phyloP scores from a whole-genome alignment of 345 rosid genomes.

The Mangifera indica region DNA sequence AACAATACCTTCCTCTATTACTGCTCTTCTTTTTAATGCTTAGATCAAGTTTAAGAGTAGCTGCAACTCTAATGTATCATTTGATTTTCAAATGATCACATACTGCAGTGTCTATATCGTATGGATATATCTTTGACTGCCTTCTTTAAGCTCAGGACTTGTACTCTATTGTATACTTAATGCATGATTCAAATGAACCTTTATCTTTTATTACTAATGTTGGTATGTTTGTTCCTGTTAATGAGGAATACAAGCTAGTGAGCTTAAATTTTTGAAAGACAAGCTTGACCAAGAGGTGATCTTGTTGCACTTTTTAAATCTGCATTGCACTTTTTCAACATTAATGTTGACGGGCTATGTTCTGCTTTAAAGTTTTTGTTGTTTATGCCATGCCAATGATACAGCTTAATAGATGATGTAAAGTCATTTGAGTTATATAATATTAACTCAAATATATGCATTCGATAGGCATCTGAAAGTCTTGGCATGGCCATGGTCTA shows the following conservation, averaged over 20 bases:
- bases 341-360: background rate
- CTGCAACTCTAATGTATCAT: background rate
- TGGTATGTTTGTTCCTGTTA: conserved; percentile 43
- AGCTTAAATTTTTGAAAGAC: conserved; percentile 74
- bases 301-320: conserved; percentile 2
- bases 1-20: background rate
- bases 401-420: background rate
- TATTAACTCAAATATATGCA: conserved; percentile 17
- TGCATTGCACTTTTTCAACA: background rate
- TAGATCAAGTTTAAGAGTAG: background rate
- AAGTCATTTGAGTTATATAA: background rate
- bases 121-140: background rate
- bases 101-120: background rate
- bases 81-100: background rate
- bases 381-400: background rate
- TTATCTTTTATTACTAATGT: conserved; percentile 7
- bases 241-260: conserved; percentile 69
- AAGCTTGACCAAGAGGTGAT: conserved; percentile 90
- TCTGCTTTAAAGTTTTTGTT: background rate
- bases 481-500: conserved; percentile 98
- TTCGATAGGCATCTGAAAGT: conserved; percentile 75
- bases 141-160: conserved; percentile 2
- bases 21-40: background rate
- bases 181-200: background rate
- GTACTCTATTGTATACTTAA: background rate